Evolutionary conservation across 2,329 filamentous ascomycete species (phyloP), one percentile per base, ranked within the genome.

Genomic region (Nothopassalora personata): DNA sequence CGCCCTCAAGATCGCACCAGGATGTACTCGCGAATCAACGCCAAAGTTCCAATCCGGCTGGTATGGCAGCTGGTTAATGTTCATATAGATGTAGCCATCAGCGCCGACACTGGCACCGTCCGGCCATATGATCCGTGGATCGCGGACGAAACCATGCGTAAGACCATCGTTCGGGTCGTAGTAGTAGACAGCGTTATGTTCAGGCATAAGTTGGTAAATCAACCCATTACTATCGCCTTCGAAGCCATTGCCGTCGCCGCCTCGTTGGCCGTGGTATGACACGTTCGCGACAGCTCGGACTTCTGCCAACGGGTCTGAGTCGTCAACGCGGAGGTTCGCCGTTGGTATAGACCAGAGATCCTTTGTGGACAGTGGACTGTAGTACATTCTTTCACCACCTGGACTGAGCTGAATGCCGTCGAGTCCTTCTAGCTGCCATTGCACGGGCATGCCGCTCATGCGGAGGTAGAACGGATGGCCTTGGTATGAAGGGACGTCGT

Each of bases 21-120:
- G 79, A 62, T 77, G 66, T 4, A 66, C 58, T 53, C 78, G 72
- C 31, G 70, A 60, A 68, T 80, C 79, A 2, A 74, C 68, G 0
- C 77, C 77, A 62, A 75, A 65, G 60, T 81, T 81, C 78, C 77
- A 80, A 56, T 75, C 72, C 3, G 76, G 73, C 68, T 80, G 76
- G 64, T 77, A 79, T 1, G 74, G 76, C 58, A 81, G 60, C 66
- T 81, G 79, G 61, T 81, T 79, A 61, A 80, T 77, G 55, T 78
- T 80, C 58, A 80, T 66, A 60, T 81, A 80, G 13, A 81, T 64
- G 53, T 78, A 81, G 2, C 73, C 76, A 66, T 79, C 77, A 33
- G 69, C 73, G 0, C 72, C 76, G 15, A 76, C 67, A 50, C 73
- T 75, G 15, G 73, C 73, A 47, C 74, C 74, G 62, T 79, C 76